These are phyloP conservation scores for Ascochyta fabae DNA, from an alignment of 2,329 filamentous ascomycete species.

Conservation along the genomic window DNA sequence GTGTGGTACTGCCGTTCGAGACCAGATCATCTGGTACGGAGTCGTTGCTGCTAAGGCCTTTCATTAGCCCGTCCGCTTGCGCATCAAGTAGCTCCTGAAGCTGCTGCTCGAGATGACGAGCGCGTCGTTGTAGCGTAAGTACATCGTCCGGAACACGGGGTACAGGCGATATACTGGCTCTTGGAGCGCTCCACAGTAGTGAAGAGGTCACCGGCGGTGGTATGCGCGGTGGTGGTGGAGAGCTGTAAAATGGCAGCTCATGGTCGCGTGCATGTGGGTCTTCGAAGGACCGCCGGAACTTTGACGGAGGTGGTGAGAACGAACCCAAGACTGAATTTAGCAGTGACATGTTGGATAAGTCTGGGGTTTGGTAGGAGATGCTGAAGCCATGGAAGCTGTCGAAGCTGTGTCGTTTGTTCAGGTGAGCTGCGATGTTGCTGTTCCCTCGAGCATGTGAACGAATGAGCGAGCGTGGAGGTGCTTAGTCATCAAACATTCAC, in stretches of 20 bases:
- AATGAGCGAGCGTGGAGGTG: conserved; percentile 30
- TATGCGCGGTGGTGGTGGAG: conserved; percentile 42
- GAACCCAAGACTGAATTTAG: conserved; percentile 47
- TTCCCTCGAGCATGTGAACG: conserved; percentile 37
- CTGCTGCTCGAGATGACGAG: conserved; percentile 62
- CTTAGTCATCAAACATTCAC: conserved; percentile 8
- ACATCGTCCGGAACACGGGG: conserved; percentile 50
- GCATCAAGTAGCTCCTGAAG: conserved; percentile 66
- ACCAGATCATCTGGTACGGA: conserved; percentile 49
- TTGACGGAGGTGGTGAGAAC: conserved; percentile 43
- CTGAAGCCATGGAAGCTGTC: conserved; percentile 8
- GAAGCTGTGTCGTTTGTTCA: conserved; percentile 26
- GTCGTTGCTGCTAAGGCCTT: conserved; percentile 52
- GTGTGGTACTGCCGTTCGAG: conserved; percentile 59
- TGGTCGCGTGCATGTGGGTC: conserved; percentile 44
- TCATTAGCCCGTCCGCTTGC: conserved; percentile 64
- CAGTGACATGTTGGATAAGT: conserved; percentile 36
- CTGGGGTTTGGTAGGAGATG: conserved; percentile 1
- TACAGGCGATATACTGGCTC: conserved; percentile 31
- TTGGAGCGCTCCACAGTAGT: conserved; percentile 40
- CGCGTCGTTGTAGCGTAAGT: conserved; percentile 59
- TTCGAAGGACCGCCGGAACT: conserved; percentile 44
- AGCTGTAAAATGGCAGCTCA: conserved; percentile 43
- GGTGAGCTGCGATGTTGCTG: conserved; percentile 28
- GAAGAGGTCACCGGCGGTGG: conserved; percentile 44